Conservation (phyloP, 2,329 filamentous ascomycete genomes). For the Ceratocystiopsis minuta region DNA sequence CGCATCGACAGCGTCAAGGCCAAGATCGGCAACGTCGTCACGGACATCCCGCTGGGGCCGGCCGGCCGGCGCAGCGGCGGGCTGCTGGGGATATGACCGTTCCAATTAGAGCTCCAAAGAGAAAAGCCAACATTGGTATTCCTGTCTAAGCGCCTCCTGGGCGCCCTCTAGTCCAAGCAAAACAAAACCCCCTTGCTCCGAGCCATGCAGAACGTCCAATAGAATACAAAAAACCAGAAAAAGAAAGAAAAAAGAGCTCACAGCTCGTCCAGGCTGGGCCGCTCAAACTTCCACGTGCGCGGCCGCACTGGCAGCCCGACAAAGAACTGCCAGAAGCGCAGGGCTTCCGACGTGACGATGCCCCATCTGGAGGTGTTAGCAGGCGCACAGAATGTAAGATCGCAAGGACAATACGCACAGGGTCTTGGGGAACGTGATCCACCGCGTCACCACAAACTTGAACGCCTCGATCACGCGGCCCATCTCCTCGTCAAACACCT, state of each 20-base stretch:
- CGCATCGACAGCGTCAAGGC: conserved; percentile 45
- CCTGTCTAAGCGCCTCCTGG: too few species aligned
- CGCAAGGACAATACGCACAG: conserved; percentile 42
- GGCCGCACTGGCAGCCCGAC: conserved; percentile 33
- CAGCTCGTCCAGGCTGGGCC: conserved; percentile 30
- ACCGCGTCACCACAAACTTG: conserved; percentile 50
- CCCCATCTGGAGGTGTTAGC: conserved; percentile 18
- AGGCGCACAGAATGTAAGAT: too few species aligned
- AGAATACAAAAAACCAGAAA: background rate
- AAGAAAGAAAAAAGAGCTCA: conserved; percentile 12
- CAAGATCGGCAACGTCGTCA: conserved; percentile 58
- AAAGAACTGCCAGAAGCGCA: conserved; percentile 30
- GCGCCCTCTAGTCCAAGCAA: too few species aligned
- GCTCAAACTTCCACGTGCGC: conserved; percentile 27
- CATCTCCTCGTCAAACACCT: conserved; percentile 47
- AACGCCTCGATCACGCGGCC: conserved; percentile 42
- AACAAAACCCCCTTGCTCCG: too few species aligned
- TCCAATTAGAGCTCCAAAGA: too few species aligned
- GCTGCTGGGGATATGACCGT: too few species aligned
- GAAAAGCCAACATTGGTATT: too few species aligned
- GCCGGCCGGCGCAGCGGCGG: background rate
- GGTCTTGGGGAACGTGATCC: conserved; percentile 48
- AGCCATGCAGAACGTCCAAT: background rate
- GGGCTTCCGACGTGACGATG: conserved; percentile 26
- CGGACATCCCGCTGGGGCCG: conserved; percentile 19